Conservation (phyloP, 371 early-diverging fungal species). For the Actinomortierella ambigua region DNA sequence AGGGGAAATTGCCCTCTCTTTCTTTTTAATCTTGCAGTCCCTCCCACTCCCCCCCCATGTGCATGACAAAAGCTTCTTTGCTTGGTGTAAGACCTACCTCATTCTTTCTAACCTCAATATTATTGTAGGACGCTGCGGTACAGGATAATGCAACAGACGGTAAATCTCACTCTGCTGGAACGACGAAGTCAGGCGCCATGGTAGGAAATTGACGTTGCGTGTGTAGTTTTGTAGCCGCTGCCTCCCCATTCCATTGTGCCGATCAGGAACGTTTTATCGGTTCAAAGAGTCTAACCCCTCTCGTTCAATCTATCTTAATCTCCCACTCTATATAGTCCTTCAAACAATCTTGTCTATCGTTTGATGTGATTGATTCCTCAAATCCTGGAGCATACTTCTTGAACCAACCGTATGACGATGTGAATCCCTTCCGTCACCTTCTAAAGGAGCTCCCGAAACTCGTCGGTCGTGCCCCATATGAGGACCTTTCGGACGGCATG, state of each 20-base stretch:
- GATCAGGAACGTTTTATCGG: not conserved
- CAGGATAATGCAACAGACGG: no score
- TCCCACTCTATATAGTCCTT: constrained; percentile 12
- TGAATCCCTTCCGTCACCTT: constrained; percentile 15
- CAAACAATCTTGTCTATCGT: constrained; percentile 40
- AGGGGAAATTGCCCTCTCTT: no score
- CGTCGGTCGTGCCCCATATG: constrained; percentile 40
- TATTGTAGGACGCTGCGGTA: no score
- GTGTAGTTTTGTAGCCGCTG: no score
- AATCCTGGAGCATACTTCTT: constrained; percentile 18
- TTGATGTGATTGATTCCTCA: constrained; percentile 31
- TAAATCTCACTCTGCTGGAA: no score
- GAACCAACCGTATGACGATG: constrained; percentile 18
- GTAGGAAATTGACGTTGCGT: no score
- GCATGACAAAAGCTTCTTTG: no score
- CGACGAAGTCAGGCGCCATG: no score
- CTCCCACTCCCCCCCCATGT: no score
- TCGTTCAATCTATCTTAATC: not conserved
- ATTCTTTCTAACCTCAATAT: no score
- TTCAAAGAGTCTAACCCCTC: not conserved
- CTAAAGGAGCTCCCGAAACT: constrained; percentile 33
- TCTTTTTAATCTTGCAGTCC: no score
- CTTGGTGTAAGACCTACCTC: no score
- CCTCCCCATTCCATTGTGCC: not conserved
- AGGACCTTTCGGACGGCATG: constrained; percentile 33